Evolutionary conservation across 1,284 basidiomycete species (phyloP).

Genomic region (Termitomyces sp.): DNA sequence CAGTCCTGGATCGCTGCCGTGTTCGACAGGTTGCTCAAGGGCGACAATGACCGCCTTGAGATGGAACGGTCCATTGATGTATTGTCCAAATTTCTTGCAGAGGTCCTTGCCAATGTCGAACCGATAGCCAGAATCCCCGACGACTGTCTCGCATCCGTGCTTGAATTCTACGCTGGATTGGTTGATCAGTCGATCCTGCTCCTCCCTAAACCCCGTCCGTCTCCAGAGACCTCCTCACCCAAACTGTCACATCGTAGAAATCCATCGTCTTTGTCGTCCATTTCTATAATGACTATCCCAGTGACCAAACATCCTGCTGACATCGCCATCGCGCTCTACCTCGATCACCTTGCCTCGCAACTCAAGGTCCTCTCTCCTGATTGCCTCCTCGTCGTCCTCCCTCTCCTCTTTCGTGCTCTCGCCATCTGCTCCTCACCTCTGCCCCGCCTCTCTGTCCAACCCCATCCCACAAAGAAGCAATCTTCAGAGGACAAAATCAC

Average conservation of each 20-base stretch:
- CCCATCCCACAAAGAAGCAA: conserved; percentile 31
- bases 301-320: conserved; percentile 47
- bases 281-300: conserved; percentile 19
- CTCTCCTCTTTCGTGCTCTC: conserved; percentile 64
- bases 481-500: conserved; percentile 53
- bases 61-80: conserved; percentile 57
- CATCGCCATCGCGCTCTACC: conserved; percentile 56
- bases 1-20: conserved; percentile 60
- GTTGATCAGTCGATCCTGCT: conserved; percentile 50
- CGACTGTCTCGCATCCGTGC: conserved; percentile 44
- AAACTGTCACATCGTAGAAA: conserved; percentile 50
- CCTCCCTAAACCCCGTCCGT: conserved; percentile 26
- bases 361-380: conserved; percentile 51
- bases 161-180: conserved; percentile 54
- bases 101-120: conserved; percentile 44
- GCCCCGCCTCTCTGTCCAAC: conserved; percentile 54
- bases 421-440: conserved; percentile 60
- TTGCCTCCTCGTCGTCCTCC: conserved; percentile 53
- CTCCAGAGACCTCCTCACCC: conserved; percentile 16
- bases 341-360: conserved; percentile 56
- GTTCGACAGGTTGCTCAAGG: conserved; percentile 47
- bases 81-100: conserved; percentile 52
- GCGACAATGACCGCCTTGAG: conserved; percentile 45
- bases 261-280: conserved; percentile 44
- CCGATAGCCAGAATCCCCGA: conserved; percentile 57